Base-by-base conservation (phyloP, 345 rosid genomes). In the Streptanthus diversifolius region DNA sequence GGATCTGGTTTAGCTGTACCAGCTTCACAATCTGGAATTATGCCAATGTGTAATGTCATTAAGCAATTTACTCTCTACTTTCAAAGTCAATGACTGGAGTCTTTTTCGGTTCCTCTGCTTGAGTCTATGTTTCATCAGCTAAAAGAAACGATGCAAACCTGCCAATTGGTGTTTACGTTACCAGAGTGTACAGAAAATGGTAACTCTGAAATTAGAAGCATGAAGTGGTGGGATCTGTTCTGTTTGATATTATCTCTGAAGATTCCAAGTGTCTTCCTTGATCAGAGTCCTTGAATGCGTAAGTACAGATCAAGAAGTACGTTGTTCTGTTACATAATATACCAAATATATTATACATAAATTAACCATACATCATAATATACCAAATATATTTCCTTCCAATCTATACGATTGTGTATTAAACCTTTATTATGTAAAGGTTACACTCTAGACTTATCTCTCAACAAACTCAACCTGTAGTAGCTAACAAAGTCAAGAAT, bases 81-180 rank as follows among this genome's bases (percentile, higher is more conserved):
- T 92, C 85, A 85, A 80, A 77, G 87, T 90, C 43, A 56, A 84
- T 56, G 83, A 90, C 69, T 88, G 96, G 95, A 81, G 79, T 79
- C 91, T 92, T 66, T 66, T 89, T 89, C 29, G 82, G 75, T 70
- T 65, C 76, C 15, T 70, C 74, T 8, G 19, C 70, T 45, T 76
- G 63, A 76, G 69, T 33, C 33, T 13, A 39, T 49, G 27, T 19
- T 65, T 47, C 51, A 40, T 4, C 32, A 39, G 6, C 44, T 13
- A 40, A 25, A 12, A n/a, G 43, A 12, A 39, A 39, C 43, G 5
- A 12, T 37, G 43, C 5, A 37, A 12, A 37, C 0, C 43, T 37
- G 43, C 43, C 43, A 2, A 9, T 37, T 12, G 2, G 27, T 25
- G 27, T 25, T 25, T 25, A 25, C 3, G 27, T 25, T 25, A 25